Evolutionary conservation across 345 rosid genomes (phyloP).

Genomic region (Citrus glauca): DNA sequence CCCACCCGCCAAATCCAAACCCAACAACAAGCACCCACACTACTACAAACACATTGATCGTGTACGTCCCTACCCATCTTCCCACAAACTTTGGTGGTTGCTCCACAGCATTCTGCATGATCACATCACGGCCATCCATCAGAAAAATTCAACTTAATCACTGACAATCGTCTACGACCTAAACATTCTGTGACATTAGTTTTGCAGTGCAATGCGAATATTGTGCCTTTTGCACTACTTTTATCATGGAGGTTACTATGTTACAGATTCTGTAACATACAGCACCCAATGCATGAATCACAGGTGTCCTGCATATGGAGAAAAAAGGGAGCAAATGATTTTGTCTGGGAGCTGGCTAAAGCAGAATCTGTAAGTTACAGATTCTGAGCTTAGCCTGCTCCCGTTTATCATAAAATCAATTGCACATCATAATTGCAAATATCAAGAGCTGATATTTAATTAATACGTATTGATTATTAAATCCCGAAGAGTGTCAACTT

Average conservation of each 20-base stretch:
- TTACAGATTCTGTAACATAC: too few species aligned
- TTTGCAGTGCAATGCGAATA: slow-evolving; percentile 12
- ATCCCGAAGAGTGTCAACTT: slow-evolving; percentile 6
- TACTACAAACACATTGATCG: slow-evolving; percentile 72
- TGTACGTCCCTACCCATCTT: slow-evolving; percentile 79
- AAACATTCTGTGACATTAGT: slow-evolving; percentile 6
- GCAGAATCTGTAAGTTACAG: too few species aligned
- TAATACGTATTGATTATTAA: neutral
- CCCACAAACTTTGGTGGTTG: slow-evolving; percentile 77
- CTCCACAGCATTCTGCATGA: slow-evolving; percentile 83
- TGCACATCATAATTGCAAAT: neutral
- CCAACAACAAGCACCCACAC: slow-evolving; percentile 94
- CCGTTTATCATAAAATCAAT: neutral
- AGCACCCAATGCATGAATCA: too few species aligned
- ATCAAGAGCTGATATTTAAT: neutral
- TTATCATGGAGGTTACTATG: too few species aligned
- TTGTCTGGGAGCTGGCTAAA: too few species aligned
- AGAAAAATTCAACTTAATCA: neutral
- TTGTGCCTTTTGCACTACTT: slow-evolving; percentile 5
- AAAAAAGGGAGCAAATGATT: too few species aligned
- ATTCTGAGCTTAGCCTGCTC: too few species aligned
- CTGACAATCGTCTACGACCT: neutral
- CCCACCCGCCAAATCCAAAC: slow-evolving; percentile 99
- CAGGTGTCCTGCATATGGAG: too few species aligned
- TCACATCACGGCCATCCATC: slow-evolving; percentile 18